Conservation (phyloP, 75 land plant species). For the Chamaecyparis obtusa region DNA sequence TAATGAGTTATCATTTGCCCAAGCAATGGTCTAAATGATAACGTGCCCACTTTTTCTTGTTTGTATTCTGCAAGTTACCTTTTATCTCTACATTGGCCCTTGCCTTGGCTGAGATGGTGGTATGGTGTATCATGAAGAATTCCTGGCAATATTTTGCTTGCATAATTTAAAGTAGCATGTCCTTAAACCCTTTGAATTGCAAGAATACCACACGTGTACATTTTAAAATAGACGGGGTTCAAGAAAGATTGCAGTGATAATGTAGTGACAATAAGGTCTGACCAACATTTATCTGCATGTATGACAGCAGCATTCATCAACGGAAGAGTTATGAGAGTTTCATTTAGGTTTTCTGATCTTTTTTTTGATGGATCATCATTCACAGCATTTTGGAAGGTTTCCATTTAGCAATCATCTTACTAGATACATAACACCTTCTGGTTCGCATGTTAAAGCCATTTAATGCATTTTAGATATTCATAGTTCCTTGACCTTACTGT, state of each 20-base stretch:
- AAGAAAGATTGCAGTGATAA: slow-evolving; percentile 8
- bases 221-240: slow-evolving; percentile 14
- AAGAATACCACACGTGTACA: slow-evolving; percentile 10
- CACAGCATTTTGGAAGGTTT: slow-evolving; percentile 1
- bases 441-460: slow-evolving; percentile 3
- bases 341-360: slow-evolving; percentile 6
- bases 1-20: slow-evolving; percentile 6
- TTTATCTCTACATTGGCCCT: slow-evolving; percentile 7
- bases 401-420: not conserved
- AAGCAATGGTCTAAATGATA: not conserved
- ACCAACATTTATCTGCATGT: slow-evolving; percentile 8
- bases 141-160: slow-evolving; percentile 12
- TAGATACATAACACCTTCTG: not conserved
- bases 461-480: not conserved
- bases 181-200: slow-evolving; percentile 1
- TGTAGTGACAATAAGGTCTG: slow-evolving; percentile 12
- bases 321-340: not conserved
- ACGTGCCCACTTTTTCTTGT: slow-evolving; percentile 2
- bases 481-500: not conserved
- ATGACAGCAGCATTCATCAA: slow-evolving; percentile 14
- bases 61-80: slow-evolving; percentile 7
- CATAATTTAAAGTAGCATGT: slow-evolving; percentile 9
- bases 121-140: slow-evolving; percentile 12
- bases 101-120: slow-evolving; percentile 1
- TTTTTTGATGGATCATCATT: slow-evolving; percentile 4